phyloP scores from a whole-genome alignment of 2,329 filamentous ascomycete genomes.

The Fusarium sterilihyphosum region DNA sequence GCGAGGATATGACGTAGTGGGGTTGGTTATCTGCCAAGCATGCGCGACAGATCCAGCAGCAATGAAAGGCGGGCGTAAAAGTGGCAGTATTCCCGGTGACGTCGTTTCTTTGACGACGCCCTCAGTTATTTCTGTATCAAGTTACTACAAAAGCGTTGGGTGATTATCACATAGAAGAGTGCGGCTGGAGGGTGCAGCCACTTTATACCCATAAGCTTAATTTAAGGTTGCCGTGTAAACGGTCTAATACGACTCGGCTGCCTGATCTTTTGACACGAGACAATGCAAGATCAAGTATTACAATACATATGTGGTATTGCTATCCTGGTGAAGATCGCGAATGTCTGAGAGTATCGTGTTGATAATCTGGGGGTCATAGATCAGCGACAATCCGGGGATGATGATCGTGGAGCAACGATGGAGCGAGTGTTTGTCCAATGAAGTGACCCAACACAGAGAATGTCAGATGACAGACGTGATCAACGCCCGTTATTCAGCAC shows the following conservation, averaged over 20 bases:
- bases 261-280: not conserved
- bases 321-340: not conserved
- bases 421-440: not conserved
- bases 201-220: conserved; percentile 9
- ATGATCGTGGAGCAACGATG: not conserved
- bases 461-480: not conserved
- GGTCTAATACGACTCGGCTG: not conserved
- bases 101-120: not conserved
- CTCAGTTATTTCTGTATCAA: rapidly evolving
- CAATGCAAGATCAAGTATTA: not conserved
- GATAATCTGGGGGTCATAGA: not conserved
- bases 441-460: not conserved
- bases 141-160: not conserved
- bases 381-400: not conserved
- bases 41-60: not conserved
- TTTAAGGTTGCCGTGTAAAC: conserved; percentile 7
- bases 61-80: not conserved
- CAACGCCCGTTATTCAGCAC: not conserved
- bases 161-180: not conserved
- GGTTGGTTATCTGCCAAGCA: not conserved
- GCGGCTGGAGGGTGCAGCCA: not conserved
- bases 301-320: rapidly evolving
- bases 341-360: not conserved
- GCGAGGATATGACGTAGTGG: not conserved
- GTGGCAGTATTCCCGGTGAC: not conserved